Evolutionary conservation across 805 yeast species (phyloP).

Genomic region (Teunomyces barrocoloradensis): DNA sequence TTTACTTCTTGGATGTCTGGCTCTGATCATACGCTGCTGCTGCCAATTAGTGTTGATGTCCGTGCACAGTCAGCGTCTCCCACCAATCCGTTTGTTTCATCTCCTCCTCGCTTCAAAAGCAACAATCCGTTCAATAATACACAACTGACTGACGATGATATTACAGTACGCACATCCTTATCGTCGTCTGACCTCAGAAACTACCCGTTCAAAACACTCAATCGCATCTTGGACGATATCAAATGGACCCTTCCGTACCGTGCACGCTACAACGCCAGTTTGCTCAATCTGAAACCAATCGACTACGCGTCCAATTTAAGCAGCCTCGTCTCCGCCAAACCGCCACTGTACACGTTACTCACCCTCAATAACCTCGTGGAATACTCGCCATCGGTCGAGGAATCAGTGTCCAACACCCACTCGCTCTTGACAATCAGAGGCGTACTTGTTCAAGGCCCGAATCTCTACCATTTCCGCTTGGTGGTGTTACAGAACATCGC

Average conservation of each 20-base stretch:
- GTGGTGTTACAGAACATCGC: slow-evolving; percentile 22
- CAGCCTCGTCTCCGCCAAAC: slow-evolving; percentile 11
- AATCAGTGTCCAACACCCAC: slow-evolving; percentile 8
- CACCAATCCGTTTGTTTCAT: neutral
- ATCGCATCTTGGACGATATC: slow-evolving; percentile 65
- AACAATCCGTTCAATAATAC: slow-evolving; percentile 5
- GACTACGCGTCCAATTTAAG: slow-evolving; percentile 30
- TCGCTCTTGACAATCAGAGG: slow-evolving; percentile 29
- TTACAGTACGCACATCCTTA: neutral
- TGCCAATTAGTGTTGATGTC: neutral
- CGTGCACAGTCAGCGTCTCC: neutral
- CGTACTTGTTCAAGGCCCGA: slow-evolving; percentile 20
- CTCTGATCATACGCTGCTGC: neutral
- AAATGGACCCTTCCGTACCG: slow-evolving; percentile 18
- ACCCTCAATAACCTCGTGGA: slow-evolving; percentile 35
- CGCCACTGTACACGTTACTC: slow-evolving; percentile 19
- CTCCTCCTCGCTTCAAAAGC: slow-evolving; percentile 7
- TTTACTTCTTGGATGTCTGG: neutral
- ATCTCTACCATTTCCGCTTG: slow-evolving; percentile 29
- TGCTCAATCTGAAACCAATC: slow-evolving; percentile 32
- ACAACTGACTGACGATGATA: too few species aligned
- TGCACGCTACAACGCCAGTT: slow-evolving; percentile 11
- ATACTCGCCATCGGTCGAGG: slow-evolving; percentile 32
- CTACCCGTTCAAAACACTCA: slow-evolving; percentile 58
- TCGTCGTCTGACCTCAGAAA: neutral